Evolutionary conservation across 2,329 filamentous ascomycete species (phyloP), one percentile per base, ranked within the genome.

Genomic region (Hypoxylon sp.): DNA sequence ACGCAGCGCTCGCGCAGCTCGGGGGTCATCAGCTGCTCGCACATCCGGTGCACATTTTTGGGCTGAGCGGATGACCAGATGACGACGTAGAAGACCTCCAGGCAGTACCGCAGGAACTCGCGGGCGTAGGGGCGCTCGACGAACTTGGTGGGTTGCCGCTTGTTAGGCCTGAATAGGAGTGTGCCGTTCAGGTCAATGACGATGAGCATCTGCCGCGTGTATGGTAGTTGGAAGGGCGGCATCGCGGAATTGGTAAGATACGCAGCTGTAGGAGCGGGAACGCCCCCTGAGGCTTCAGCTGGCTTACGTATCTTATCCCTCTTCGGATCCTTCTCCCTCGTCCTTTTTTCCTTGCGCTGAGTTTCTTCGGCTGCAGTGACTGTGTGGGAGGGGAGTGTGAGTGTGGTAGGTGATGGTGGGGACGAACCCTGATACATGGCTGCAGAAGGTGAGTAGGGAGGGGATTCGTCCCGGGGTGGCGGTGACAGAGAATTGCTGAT

Each of bases 111-210:
- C 3, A 97, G 73, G 69, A 99, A 97, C 0, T 73, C 60, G 2
- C 74, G 63, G 1, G 94, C 80, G 57, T 86, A 78, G 0, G 89
- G 89, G 1, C 94, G 87, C 58, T 79, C 73, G 31, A 84, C 72
- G 67, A 91, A 89, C 30, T 70, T 68, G 7, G 75, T 78, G 3
- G 78, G 75, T 1, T 72, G 64, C 17, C 67, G 68, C 34, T 76
- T 75, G 42, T 76, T 77, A 6, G 84, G 86, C 4, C 94, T 88
- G 72, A 82, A 79, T 25, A 97, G 80, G 1, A 99, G 79, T 0
- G 93, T 97, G 56, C 94, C 94, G 70, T 97, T 99, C 26, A 99
- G 82, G 72, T 99, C 94, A 55, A 97, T 82, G 35, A 97, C 82
- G 40, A 99, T 78, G 15, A 99, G 83, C 23, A 96, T 79, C 11